Percentiles rank a stretch among this genome's conserved stretches.
Evolutionary conservation across 768 basidiomycete genomes (phyloP).

Genomic region (Suillus paluster): DNA sequence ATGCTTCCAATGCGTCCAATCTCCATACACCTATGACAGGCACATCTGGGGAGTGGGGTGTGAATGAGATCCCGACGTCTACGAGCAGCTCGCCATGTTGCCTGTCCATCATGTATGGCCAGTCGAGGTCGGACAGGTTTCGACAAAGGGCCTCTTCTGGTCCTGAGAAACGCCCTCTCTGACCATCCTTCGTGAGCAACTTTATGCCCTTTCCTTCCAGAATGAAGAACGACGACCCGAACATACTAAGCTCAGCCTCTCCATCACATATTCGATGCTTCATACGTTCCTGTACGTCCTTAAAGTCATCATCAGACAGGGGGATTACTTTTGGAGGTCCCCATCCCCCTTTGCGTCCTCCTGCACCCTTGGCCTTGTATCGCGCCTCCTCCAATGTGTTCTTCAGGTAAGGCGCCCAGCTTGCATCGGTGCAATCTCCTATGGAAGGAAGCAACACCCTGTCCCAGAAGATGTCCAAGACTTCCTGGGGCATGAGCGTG

Average conservation of each 20-base stretch:
- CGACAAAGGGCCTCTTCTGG: not conserved
- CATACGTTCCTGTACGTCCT: conserved; percentile 12
- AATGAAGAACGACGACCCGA: conserved; percentile 20
- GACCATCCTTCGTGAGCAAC: conserved; percentile 5
- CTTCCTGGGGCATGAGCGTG: conserved; percentile 12
- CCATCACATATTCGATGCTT: conserved; percentile 1
- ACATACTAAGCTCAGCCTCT: not conserved
- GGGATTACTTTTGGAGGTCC: conserved; percentile 15
- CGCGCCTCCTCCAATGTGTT: conserved; percentile 9
- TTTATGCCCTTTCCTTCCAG: conserved; percentile 20
- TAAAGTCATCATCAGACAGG: not conserved
- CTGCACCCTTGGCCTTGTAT: conserved; percentile 12
- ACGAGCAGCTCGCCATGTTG: conserved; percentile 11
- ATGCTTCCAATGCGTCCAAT: conserved; percentile 12
- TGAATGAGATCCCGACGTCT: conserved; percentile 6
- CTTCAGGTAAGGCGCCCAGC: conserved; percentile 9
- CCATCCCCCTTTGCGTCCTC: not conserved
- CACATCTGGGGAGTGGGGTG: not conserved
- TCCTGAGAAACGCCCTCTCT: too few species aligned
- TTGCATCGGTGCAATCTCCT: too few species aligned
- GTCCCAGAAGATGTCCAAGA: conserved; percentile 15
- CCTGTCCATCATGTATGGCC: conserved; percentile 8
- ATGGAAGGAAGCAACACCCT: conserved; percentile 17
- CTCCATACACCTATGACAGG: conserved; percentile 7
- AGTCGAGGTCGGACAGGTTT: conserved; percentile 3